Evolutionary conservation across 495 filamentous ascomycete species (phyloP).

Genomic region (Platismatia glauca): DNA sequence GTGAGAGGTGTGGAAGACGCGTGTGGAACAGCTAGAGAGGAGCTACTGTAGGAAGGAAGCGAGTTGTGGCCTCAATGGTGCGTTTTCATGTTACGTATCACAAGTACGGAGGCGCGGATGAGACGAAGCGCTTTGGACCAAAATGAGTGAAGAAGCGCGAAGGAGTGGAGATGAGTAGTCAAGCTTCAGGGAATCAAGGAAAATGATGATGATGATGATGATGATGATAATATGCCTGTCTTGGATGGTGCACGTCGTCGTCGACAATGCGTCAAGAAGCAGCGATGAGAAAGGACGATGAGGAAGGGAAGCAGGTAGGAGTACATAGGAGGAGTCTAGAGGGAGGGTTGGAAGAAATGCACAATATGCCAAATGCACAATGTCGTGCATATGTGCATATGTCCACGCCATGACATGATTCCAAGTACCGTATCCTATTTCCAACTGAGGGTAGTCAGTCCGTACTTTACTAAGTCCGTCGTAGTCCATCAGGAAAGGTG

Average conservation of each 20-base stretch:
- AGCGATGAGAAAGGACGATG: not conserved
- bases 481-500: too few species aligned
- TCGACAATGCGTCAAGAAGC: too few species aligned
- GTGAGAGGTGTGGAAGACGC: slow-evolving; percentile 3
- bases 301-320: not conserved
- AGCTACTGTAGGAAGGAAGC: slow-evolving; percentile 24
- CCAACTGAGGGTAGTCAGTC: not conserved
- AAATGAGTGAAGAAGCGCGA: slow-evolving; percentile 9
- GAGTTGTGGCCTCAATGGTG: slow-evolving; percentile 15
- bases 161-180: not conserved
- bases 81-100: slow-evolving; percentile 15
- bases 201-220: not conserved
- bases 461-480: too few species aligned
- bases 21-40: slow-evolving; percentile 12
- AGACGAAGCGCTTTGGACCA: slow-evolving; percentile 9
- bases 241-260: too few species aligned
- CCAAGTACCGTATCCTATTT: too few species aligned
- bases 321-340: too few species aligned
- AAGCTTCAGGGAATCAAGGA: not conserved
- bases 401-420: not conserved
- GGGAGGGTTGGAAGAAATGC: not conserved
- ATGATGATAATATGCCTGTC: not conserved
- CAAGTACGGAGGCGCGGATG: slow-evolving; percentile 6
- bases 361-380: too few species aligned
- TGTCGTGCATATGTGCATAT: not conserved